Evolutionary conservation across 495 filamentous ascomycete species (phyloP), one percentile per base, ranked within the genome.

Genomic region (Podospora comata): DNA sequence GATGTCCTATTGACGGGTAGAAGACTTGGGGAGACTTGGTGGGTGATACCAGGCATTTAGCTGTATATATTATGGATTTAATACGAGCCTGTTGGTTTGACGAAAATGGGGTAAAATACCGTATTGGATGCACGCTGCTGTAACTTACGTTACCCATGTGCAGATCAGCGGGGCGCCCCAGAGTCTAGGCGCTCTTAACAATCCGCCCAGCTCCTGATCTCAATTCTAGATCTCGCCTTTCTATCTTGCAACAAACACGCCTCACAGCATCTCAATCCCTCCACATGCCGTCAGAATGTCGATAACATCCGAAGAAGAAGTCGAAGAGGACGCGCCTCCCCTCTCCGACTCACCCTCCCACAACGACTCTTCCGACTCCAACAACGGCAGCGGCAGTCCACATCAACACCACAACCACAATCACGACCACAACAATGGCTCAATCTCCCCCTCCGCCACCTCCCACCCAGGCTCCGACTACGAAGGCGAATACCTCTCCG

Each of bases 1-100:
- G 78, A 72, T 87, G 85, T 75, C 84, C 85, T 39, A 85, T 86
- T 76, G 84, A 86, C 77, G 84, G 85, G 65, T 74, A 69, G 66
- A 48, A 15, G 26, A 62, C 20, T 28, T 19, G 30, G 54, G 26
- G 18, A 44, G 5, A 15, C 19, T 57, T 62, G 48, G 34, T 48
- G 15, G 39, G 2, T 48, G 39, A 48, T 48, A 48, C 2, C 39
- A 48, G 39, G 15, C 2, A 48, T 48, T 48, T 48, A 48, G 39
- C 13, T 48, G 39, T 48, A 48, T 48, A 48, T 48, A 48, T 48
- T 48, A 48, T 48, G 5, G 9, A 48, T 16, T 48, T 48, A 48
- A 48, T 48, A 48, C 39, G 13, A 48, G 13, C 39, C 39, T 48
- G 39, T 48, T 48, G 39, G 15, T 16, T 11, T 16, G 13, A 39